phyloP scores from a whole-genome alignment of 2,329 filamentous ascomycete genomes.

The Neonectria coccinea region DNA sequence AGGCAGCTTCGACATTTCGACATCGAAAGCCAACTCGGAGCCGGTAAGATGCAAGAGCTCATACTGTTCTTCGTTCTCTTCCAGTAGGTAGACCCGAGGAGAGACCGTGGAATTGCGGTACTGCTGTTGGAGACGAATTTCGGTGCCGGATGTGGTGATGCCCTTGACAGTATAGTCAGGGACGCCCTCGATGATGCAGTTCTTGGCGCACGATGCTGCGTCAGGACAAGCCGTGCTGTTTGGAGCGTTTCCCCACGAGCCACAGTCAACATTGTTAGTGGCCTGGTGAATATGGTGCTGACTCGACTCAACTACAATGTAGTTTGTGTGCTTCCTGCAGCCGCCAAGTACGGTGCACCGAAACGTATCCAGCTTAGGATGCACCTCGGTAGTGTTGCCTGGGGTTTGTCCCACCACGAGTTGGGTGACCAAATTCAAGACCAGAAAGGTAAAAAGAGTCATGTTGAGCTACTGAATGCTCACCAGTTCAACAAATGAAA shows the following conservation, averaged over 20 bases:
- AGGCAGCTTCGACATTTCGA: constrained; percentile 72
- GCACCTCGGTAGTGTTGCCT: constrained; percentile 57
- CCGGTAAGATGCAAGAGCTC: constrained; percentile 70
- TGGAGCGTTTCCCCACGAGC: constrained; percentile 45
- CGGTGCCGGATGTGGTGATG: constrained; percentile 48
- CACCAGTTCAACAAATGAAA: no score
- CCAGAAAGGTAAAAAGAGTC: constrained; percentile 17
- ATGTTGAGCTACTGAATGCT: constrained; percentile 9
- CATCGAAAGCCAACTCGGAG: constrained; percentile 73
- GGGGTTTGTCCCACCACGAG: constrained; percentile 51
- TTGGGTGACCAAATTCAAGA: constrained; percentile 29
- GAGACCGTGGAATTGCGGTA: constrained; percentile 35
- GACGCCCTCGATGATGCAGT: constrained; percentile 65
- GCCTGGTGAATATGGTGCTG: constrained; percentile 60
- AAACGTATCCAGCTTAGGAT: constrained; percentile 64
- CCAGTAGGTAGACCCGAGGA: constrained; percentile 70
- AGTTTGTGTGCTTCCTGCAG: constrained; percentile 60
- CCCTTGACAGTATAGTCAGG: constrained; percentile 57
- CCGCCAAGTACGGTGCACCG: constrained; percentile 63
- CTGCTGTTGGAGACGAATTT: constrained; percentile 46
- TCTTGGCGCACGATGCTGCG: constrained; percentile 61
- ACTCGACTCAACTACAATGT: constrained; percentile 62
- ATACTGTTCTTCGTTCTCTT: constrained; percentile 65
- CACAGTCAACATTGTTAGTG: constrained; percentile 46
- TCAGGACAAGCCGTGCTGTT: constrained; percentile 62